Evolutionary conservation across 352 stramenopile species (phyloP).

Genomic region (Phytophthora citrophthora): DNA sequence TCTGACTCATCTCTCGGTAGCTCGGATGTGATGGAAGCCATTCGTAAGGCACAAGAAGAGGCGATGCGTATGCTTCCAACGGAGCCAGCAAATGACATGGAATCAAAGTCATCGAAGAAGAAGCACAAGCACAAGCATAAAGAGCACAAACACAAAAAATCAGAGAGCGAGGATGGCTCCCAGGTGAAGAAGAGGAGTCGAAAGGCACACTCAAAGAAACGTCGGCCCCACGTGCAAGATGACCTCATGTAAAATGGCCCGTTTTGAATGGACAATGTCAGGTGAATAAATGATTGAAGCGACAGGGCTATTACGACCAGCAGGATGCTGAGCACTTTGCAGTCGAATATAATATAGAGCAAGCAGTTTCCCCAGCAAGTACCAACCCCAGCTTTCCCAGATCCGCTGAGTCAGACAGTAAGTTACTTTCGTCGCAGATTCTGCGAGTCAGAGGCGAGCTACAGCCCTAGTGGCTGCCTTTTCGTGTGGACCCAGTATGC

Average conservation of each 20-base stretch:
- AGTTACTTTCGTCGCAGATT: too few relatives aligned
- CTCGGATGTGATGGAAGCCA: conserved; percentile 69
- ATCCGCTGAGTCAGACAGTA: too few relatives aligned
- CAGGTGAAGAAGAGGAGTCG: conserved; percentile 31
- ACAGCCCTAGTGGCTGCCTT: too few relatives aligned
- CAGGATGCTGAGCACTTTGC: conserved; percentile 6
- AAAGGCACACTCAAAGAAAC: conserved; percentile 16
- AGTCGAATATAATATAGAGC: conserved; percentile 15
- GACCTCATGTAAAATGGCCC: conserved; percentile 18
- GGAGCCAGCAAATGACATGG: conserved; percentile 5
- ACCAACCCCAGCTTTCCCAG: neutral
- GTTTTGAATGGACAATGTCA: neutral
- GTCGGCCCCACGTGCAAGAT: conserved; percentile 6
- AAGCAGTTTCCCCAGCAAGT: neutral
- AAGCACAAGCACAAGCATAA: conserved; percentile 38
- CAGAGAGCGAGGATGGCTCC: conserved; percentile 5
- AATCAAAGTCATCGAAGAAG: conserved; percentile 23
- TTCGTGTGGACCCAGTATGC: too few relatives aligned
- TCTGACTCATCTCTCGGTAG: conserved; percentile 33
- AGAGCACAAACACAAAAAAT: conserved; percentile 37
- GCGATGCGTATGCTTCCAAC: conserved; percentile 64
- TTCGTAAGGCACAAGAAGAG: conserved; percentile 70
- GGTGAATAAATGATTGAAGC: neutral
- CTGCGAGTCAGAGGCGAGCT: too few relatives aligned
- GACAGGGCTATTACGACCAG: conserved; percentile 4